Evolutionary conservation across 1,284 basidiomycete species (phyloP).

Genomic region (Porogramme epimiltina): DNA sequence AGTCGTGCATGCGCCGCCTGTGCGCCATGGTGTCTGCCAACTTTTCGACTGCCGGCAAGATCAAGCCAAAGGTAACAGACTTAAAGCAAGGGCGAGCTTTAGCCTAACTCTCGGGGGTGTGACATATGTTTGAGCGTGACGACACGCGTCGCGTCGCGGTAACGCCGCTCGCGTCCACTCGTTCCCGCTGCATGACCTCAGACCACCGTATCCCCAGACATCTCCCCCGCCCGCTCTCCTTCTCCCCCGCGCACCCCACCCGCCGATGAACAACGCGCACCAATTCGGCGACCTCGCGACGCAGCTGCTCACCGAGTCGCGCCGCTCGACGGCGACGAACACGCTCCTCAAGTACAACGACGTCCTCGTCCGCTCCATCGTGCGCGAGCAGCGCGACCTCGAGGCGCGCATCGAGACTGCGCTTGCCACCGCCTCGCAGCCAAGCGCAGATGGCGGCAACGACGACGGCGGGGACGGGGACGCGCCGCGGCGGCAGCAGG

Average conservation of each 20-base stretch:
- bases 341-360: conserved; percentile 93
- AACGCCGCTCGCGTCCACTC: conserved; percentile 2
- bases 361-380: conserved; percentile 80
- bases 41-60: no score
- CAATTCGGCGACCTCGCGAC: conserved; percentile 86
- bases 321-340: conserved; percentile 80
- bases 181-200: neutral
- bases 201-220: neutral
- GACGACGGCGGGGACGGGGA: conserved; percentile 21
- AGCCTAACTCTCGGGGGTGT: no score
- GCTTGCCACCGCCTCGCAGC: conserved; percentile 40
- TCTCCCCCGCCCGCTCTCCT: neutral
- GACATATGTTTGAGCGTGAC: no score
- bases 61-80: no score
- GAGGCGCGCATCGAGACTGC: conserved; percentile 60
- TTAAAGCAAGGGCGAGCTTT: no score
- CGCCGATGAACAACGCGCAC: conserved; percentile 33
- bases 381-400: conserved; percentile 91
- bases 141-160: conserved; percentile 6
- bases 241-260: neutral
- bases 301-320: conserved; percentile 85
- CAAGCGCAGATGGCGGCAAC: conserved; percentile 41
- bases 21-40: no score
- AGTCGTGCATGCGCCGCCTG: no score
- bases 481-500: conserved; percentile 4